Evolutionary conservation across 768 basidiomycete species (phyloP).

Genomic region (Dentipellis fragilis): DNA sequence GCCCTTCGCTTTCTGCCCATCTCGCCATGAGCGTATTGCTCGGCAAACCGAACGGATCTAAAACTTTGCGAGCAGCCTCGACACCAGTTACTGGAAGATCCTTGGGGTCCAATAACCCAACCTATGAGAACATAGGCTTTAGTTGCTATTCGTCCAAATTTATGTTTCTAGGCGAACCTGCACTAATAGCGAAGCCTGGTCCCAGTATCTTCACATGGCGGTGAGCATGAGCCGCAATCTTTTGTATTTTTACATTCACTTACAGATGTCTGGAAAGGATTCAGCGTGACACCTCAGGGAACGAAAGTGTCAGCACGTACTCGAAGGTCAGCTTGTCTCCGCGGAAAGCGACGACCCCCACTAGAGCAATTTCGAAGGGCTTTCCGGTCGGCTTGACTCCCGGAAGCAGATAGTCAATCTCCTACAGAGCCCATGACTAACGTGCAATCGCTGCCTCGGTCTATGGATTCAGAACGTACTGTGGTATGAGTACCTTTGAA

Average conservation of each 20-base stretch:
- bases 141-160: no score
- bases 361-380: constrained; percentile 30
- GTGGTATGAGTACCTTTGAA: constrained; percentile 32
- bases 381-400: constrained; percentile 26
- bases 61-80: constrained; percentile 29
- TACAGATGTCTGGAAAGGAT: constrained; percentile 20
- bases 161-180: constrained; percentile 19
- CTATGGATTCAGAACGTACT: constrained; percentile 12
- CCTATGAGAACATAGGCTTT: constrained; percentile 9
- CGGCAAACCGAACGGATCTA: constrained; percentile 31
- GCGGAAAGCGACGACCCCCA: constrained; percentile 34
- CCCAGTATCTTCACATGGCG: constrained; percentile 29
- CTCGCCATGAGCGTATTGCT: constrained; percentile 27
- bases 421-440: constrained; percentile 16
- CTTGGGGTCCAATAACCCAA: constrained; percentile 25
- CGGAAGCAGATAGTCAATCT: constrained; percentile 30
- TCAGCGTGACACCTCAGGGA: not conserved
- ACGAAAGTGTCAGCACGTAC: constrained; percentile 18
- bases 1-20: constrained; percentile 29
- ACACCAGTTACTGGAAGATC: constrained; percentile 28
- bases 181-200: constrained; percentile 36
- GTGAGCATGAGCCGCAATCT: not conserved
- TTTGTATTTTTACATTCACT: constrained; percentile 1
- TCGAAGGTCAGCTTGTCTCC: constrained; percentile 43
- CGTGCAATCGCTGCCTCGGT: not conserved